Conservation (phyloP, 257 asterid genomes). For the Solanum verrucosum region DNA sequence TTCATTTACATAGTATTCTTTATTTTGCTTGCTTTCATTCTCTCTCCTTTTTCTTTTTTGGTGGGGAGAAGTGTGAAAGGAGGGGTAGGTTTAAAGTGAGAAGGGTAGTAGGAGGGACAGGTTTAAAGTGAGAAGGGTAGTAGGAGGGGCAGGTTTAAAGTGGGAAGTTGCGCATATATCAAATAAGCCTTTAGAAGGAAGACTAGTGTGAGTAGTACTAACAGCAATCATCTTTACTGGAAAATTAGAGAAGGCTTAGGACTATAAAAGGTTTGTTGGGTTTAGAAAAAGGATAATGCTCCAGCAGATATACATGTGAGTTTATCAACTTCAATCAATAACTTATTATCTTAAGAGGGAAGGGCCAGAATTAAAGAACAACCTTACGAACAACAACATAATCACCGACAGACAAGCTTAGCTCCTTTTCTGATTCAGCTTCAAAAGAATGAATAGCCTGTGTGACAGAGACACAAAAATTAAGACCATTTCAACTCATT, state of each 20-base stretch:
- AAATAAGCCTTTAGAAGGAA: neutral
- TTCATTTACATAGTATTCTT: neutral
- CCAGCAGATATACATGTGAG: neutral
- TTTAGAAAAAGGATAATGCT: neutral
- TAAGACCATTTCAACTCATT: neutral
- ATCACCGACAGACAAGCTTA: conserved; percentile 76
- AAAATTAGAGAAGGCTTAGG: neutral
- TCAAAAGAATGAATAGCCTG: conserved; percentile 75
- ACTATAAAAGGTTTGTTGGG: neutral
- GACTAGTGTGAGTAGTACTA: neutral
- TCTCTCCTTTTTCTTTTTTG: neutral
- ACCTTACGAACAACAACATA: conserved; percentile 88
- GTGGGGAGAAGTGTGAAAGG: neutral
- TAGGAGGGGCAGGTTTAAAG: neutral
- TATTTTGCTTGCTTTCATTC: neutral
- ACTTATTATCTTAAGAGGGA: neutral
- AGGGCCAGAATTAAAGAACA: neutral
- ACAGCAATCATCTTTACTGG: neutral
- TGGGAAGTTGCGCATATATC: neutral
- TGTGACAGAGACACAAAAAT: neutral
- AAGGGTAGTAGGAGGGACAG: neutral
- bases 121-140: neutral
- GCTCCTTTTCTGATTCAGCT: conserved; percentile 75
- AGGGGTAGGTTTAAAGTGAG: neutral
- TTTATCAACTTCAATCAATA: neutral